Conservation (phyloP, 192 early-diverging fungal species). For the Entomortierella beljakovae region DNA sequence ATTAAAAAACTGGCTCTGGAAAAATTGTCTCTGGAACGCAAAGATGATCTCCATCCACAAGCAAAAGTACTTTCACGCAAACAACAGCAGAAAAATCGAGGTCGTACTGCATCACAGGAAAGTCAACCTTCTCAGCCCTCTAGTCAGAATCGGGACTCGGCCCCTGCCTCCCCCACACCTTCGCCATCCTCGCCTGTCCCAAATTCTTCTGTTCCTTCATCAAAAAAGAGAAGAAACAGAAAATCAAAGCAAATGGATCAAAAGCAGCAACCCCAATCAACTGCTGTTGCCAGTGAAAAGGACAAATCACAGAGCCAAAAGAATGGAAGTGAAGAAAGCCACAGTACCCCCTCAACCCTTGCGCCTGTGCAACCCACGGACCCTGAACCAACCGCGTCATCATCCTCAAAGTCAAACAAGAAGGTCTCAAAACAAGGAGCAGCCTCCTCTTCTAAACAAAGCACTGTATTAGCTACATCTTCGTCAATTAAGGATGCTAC, state of each 20-base stretch:
- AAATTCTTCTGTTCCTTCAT: not conserved
- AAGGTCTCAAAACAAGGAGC: conserved; percentile 31
- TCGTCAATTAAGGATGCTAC: not conserved
- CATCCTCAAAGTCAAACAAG: conserved; percentile 23
- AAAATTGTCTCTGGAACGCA: conserved; percentile 45
- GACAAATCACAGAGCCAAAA: conserved; percentile 21
- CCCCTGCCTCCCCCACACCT: conserved; percentile 43
- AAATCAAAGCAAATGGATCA: conserved; percentile 27
- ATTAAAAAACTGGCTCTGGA: conserved; percentile 44
- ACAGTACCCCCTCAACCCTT: not conserved
- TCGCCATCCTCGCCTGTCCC: conserved; percentile 27
- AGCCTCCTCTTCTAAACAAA: not conserved
- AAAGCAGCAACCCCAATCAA: not conserved
- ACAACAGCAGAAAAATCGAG: conserved; percentile 12
- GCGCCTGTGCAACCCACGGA: conserved; percentile 12
- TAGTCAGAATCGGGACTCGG: conserved; percentile 30
- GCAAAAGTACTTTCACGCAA: conserved; percentile 23
- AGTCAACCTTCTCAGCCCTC: conserved; percentile 9
- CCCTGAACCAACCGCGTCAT: conserved; percentile 7
- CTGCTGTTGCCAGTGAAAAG: conserved; percentile 6
- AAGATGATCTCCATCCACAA: conserved; percentile 11
- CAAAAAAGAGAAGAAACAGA: conserved; percentile 38
- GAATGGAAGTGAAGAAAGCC: not conserved
- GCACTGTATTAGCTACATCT: not conserved
- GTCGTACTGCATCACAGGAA: conserved; percentile 17